Base-by-base conservation (phyloP, 257 asterid species). In the Solanum verrucosum region DNA sequence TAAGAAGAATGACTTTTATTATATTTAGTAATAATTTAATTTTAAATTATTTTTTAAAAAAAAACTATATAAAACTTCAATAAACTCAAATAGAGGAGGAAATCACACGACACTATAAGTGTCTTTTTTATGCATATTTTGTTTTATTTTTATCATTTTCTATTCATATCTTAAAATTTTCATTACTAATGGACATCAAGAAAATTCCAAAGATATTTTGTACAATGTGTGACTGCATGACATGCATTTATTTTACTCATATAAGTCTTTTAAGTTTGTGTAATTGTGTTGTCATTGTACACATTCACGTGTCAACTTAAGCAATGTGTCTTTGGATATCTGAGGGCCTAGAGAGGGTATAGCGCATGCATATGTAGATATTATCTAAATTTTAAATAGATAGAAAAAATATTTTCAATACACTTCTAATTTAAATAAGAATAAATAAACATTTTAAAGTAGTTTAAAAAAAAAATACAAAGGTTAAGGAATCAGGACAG, bases 351-450 rank as follows among this genome's bases (percentile, higher is more conserved):
- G 11, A 20, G 12, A 59, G 68, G 27, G 1, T 8, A 21, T 8
- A 21, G 12, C 0, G 67, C 25, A 21, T 21, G 5, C 5, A 10
- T n/a, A 4, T n/a, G 29, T 27, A n/a, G 13, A 65, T 65, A 9
- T 65, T 65, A 65, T n/a, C 6, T 25, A 2, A 23, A 65, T n/a
- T 4, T 11, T 65, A 25, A 65, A 11, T n/a, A 25, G 3, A 23
- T 0, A 4, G 1, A 23, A 21, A n/a, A 23, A 63, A 9, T 23
- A 60, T 63, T 63, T 63, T 56, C 0, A 5, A 56, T 20, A 3
- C 0, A 20, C 1, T 56, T 0, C 0, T 2, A 1, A 52, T 5
- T 52, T 16, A 52, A 52, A 0, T 0, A 52, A 52, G 2, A 56
- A 56, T 0, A 20, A 7, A 1, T 16, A 52, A 1, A 1, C 0